Evolutionary conservation across 108 stramenopile genomes (phyloP), one percentile per base, ranked within the genome.

Genomic region (Nitzschia sp.): DNA sequence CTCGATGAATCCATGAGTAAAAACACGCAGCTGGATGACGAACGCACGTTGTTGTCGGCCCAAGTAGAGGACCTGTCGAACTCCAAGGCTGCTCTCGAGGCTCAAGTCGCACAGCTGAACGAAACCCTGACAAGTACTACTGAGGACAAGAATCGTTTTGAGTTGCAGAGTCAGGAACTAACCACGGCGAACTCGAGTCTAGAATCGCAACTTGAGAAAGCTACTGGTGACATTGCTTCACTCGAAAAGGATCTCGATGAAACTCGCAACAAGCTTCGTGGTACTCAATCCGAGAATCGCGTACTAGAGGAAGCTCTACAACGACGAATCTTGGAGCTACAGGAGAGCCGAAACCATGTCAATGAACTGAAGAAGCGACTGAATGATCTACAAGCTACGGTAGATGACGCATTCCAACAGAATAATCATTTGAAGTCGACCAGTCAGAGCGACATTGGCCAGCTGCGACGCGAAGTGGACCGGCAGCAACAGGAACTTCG

Each of bases 301-400:
- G 38, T 9, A 6, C 38, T 42, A 9, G 38, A 42, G 6, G 38
- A 42, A 42, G 38, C 13, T 9, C 13, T 42, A 13, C 6, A 42
- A 13, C 6, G 38, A 42, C 38, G 38, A 23, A 51, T 19, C 21
- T 17, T 51, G 49, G 49, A 51, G 21, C 21, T 51, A 23, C 4
- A 51, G 49, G 49, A 51, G 21, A 51, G 49, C 21, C 11, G 21
- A 51, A 19, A 51, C 21, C 49, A 51, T 51, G 49, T 51, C n/a
- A 9, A 19, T 23, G 49, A 51, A 19, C 49, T 51, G 4, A 51
- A 51, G n/a, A 51, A 51, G 49, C 8, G 49, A 17, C 13, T 51
- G 4, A n/a, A 4, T 4, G 49, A 51, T 19, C 19, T 51, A 5
- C 49, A 51, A 23, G 49, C 8, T 23, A 19, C 21, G 49, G 13